Evolutionary conservation across 148 eudicot genomes (phyloP), one percentile per base, ranked within the genome.

Genomic region (Chenopodium formosanum): DNA sequence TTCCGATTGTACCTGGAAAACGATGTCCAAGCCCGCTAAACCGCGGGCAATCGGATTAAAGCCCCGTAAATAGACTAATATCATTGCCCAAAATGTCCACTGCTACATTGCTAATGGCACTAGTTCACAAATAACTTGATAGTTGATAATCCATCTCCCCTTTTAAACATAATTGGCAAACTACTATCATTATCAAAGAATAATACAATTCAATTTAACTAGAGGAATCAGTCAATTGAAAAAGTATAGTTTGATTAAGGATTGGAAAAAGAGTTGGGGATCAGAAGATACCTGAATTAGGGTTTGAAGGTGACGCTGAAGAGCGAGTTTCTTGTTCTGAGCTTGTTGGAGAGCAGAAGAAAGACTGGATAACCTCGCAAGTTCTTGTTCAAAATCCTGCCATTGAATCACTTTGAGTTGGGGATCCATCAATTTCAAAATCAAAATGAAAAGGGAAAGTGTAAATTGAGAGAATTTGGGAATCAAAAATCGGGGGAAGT

Each of bases 331-430:
- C 66, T 88, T 91, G 0, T 86, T 75, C 56, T 81, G 88, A 37
- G 92, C 89, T 86, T 95, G 90, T 60, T 87, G 82, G 46, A 91
- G 85, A 31, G 97, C 94, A 46, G 92, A 93, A 4, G 99, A 91
- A 53, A 95, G 88, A 81, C 97, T 93, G 13, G 79, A 83, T 16
- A 95, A 48, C 47, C 93, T 89, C 4, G 90, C 95, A 14, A 95
- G 90, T 82, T 92, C 95, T 63, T 92, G 97, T 23, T 92, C 89
- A 75, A 82, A 94, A 86, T 94, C 97, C 77, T 95, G 97, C 99
- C 97, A 93, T 64, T 91, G 81, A 8, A 92, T 80, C 4, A 89
- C 85, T 74, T 88, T 89, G 78, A 73, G 48, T 17, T 70, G 34
- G 44, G 73, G 27, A 73, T 64, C 46, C 89, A 84, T 88, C 53